Percentiles rank a stretch among this genome's conserved stretches.
These are phyloP conservation scores for Colletotrichum agaves DNA, from an alignment of 2,329 filamentous ascomycete genomes.

Conservation along the genomic window DNA sequence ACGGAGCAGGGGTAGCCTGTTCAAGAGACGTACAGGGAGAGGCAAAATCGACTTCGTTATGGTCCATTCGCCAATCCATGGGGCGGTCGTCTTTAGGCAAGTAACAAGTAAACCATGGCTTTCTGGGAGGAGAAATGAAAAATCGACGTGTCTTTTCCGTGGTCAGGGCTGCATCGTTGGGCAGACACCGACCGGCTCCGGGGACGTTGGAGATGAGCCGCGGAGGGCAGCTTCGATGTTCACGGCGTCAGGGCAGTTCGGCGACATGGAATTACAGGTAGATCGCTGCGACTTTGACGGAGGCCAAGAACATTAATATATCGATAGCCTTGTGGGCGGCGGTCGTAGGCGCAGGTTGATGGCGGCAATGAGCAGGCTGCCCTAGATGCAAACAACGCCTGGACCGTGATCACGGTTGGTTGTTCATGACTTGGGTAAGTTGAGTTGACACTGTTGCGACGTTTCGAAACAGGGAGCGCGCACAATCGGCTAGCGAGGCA, in stretches of 20 bases:
- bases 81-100: not conserved
- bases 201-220: not conserved
- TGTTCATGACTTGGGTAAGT: not conserved
- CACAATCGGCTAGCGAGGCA: conserved; percentile 25
- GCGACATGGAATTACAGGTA: not conserved
- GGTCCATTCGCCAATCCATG: not conserved
- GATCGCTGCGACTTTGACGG: not conserved
- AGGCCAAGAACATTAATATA: not conserved
- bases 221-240: not conserved
- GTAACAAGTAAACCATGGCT: conserved; percentile 30
- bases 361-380: not conserved
- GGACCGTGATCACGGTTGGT: not conserved
- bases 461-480: conserved; percentile 35
- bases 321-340: not conserved
- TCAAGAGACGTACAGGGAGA: conserved; percentile 1
- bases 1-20: conserved; percentile 16
- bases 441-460: conserved; percentile 15
- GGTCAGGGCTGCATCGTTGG: conserved; percentile 15
- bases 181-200: conserved; percentile 4
- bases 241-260: too few species aligned
- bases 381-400: not conserved
- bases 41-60: conserved; percentile 11
- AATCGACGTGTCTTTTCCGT: conserved; percentile 30
- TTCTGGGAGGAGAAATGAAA: not conserved
- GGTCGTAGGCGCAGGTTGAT: not conserved